A percentile compares a stretch with the other conserved stretches of the same genome.
These are phyloP conservation scores for Sporothrix protearum DNA, from an alignment of 2,329 filamentous ascomycete species.

Conservation along the genomic window DNA sequence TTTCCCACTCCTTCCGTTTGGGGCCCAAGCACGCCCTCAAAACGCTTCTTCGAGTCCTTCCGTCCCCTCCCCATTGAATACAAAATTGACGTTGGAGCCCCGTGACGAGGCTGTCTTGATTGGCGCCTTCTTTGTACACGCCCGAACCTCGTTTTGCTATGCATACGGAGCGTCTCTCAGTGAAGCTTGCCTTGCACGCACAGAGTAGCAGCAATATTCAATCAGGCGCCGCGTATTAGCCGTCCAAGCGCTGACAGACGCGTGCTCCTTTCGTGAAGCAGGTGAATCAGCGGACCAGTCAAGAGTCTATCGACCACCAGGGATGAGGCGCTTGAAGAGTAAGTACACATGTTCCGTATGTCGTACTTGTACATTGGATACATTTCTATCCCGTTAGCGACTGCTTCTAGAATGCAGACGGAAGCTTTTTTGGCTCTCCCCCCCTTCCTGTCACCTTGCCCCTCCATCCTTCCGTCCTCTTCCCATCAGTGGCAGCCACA, in stretches of 20 bases:
- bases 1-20: background rate
- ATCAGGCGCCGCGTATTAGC: background rate
- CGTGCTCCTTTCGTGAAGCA: background rate
- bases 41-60: background rate
- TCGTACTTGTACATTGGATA: background rate
- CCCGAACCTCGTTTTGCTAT: background rate
- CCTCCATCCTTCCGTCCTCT: background rate
- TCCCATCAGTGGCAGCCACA: too few species aligned
- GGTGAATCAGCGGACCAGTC: background rate
- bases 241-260: background rate
- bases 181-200: background rate
- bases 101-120: background rate
- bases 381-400: background rate
- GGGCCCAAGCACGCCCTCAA: background rate
- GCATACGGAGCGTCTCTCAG: background rate
- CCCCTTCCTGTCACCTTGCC: background rate
- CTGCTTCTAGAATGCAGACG: constrained; percentile 9
- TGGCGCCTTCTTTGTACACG: background rate
- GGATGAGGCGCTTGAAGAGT: background rate
- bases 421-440: background rate
- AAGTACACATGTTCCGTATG: background rate
- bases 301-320: background rate
- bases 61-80: background rate
- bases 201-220: background rate
- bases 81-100: background rate